Conservation (phyloP, 805 yeast species). For the Ogataea nakhonphanomensis region DNA sequence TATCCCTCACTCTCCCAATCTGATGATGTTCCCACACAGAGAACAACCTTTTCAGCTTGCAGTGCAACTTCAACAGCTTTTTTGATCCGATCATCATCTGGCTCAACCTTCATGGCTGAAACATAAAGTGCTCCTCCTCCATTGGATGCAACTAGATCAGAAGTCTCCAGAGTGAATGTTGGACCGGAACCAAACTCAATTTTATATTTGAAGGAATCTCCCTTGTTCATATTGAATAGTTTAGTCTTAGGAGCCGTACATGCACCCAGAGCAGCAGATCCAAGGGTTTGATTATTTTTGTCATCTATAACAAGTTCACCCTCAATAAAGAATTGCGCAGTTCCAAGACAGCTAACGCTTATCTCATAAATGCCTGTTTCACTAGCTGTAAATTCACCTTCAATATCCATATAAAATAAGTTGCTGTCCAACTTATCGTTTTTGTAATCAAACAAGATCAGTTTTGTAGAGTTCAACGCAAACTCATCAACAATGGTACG, state of each 20-base stretch:
- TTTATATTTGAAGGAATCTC: constrained; percentile 33
- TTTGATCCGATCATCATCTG: constrained; percentile 31
- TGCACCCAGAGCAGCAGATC: constrained; percentile 40
- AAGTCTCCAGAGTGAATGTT: constrained; percentile 28
- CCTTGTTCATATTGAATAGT: constrained; percentile 31
- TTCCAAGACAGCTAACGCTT: constrained; percentile 40
- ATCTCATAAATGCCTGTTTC: constrained; percentile 39
- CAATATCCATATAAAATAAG: constrained; percentile 39
- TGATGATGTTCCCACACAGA: constrained; percentile 48
- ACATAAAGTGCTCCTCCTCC: constrained; percentile 35
- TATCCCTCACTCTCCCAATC: constrained; percentile 63
- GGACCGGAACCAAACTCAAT: constrained; percentile 43
- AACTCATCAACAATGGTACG: constrained; percentile 31
- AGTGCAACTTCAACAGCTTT: constrained; percentile 49
- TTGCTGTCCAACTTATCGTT: constrained; percentile 18
- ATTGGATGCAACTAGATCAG: constrained; percentile 17
- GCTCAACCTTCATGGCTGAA: constrained; percentile 24
- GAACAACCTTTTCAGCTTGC: constrained; percentile 48
- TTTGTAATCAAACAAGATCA: constrained; percentile 25
- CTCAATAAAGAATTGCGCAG: constrained; percentile 41
- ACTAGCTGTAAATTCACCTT: constrained; percentile 37
- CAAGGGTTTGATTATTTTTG: constrained; percentile 39
- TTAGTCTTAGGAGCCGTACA: constrained; percentile 16
- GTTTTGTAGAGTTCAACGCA: constrained; percentile 15
- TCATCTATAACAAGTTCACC: constrained; percentile 43